Conservation (phyloP, 257 asterid species). For the Lavandula angustifolia region DNA sequence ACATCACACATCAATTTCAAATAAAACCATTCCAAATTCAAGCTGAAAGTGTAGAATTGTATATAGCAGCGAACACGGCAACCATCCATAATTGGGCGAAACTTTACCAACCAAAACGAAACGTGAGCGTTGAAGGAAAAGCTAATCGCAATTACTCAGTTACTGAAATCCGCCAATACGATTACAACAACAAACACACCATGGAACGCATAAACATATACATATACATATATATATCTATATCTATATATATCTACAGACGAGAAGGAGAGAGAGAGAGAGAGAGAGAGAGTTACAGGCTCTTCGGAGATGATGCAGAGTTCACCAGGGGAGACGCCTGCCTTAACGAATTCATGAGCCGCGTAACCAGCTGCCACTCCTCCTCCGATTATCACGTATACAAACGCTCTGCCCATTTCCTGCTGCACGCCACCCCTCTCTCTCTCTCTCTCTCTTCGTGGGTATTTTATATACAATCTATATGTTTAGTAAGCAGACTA, state of each 20-base stretch:
- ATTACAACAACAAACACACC: constrained; percentile 2
- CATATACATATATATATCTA: no score
- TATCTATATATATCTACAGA: not conserved
- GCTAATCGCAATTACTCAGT: constrained; percentile 23
- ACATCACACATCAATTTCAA: constrained; percentile 24
- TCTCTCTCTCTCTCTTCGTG: constrained; percentile 12
- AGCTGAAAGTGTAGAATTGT: constrained; percentile 13
- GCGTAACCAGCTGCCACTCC: constrained; percentile 97
- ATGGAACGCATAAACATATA: no score
- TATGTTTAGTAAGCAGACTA: constrained; percentile 21
- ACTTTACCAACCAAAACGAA: constrained; percentile 17
- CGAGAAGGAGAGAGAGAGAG: not conserved
- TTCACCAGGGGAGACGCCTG: constrained; percentile 77
- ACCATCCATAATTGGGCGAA: not conserved
- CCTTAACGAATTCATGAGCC: constrained; percentile 78
- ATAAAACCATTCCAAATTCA: constrained; percentile 17
- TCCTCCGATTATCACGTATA: constrained; percentile 89
- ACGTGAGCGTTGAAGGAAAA: constrained; percentile 8
- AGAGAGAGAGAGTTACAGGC: constrained; percentile 49
- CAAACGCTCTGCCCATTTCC: constrained; percentile 91
- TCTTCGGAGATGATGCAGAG: constrained; percentile 97
- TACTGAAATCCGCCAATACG: constrained; percentile 17
- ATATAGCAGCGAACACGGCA: constrained; percentile 5
- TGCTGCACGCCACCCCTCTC: constrained; percentile 27
- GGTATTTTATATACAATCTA: not conserved